Conservation (phyloP, 345 rosid genomes). For the Theobroma cacao region DNA sequence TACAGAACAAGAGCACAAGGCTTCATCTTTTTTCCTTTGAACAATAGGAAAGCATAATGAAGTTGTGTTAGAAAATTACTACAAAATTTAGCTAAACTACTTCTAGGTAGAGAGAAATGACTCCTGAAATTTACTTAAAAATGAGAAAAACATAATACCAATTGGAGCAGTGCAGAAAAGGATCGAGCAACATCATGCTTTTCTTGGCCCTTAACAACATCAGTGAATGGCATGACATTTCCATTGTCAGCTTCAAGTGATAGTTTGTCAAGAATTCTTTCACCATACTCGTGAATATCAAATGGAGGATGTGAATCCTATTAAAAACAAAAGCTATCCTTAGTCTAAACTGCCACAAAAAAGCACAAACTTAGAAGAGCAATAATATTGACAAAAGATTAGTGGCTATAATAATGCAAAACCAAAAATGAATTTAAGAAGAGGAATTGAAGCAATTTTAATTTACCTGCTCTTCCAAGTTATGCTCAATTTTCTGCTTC, state of each 20-base stretch:
- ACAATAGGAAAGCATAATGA: neutral
- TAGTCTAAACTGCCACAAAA: neutral
- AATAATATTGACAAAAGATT: conserved; percentile 2
- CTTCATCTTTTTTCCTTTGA: neutral
- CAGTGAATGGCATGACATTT: conserved; percentile 48
- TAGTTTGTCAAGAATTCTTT: conserved; percentile 59
- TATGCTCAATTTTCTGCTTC: conserved; percentile 91
- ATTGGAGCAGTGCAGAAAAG: conserved; percentile 94
- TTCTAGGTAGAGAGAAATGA: neutral
- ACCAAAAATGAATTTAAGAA: neutral
- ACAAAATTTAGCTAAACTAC: neutral
- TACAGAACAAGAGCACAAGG: neutral
- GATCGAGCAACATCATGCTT: conserved; percentile 89
- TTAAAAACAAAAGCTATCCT: conserved; percentile 13
- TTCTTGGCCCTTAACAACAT: conserved; percentile 68
- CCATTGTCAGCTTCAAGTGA: conserved; percentile 40
- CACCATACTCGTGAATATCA: conserved; percentile 88
- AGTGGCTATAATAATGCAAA: neutral
- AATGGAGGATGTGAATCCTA: conserved; percentile 88
- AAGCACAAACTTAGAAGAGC: neutral
- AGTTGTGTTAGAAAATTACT: neutral
- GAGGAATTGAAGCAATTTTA: conserved; percentile 4
- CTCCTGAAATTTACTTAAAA: neutral
- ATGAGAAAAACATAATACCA: conserved; percentile 46
- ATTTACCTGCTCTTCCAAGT: conserved; percentile 87